Conservation (phyloP, 148 eudicot species). For the Heliosperma pusillum region DNA sequence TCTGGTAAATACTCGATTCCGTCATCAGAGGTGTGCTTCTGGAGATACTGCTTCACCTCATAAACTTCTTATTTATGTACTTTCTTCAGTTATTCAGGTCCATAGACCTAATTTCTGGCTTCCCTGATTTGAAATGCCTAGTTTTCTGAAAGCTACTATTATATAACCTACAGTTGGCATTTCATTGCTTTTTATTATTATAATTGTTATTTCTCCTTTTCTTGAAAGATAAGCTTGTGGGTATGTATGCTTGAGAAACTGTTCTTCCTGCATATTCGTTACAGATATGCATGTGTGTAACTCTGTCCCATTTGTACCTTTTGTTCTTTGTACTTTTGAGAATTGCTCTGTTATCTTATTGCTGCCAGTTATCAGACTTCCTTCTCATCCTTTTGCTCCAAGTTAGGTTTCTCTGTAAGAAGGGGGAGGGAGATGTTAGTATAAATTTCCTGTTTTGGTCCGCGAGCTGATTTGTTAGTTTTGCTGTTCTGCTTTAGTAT, state of each 20-base stretch:
- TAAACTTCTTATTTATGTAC: not conserved
- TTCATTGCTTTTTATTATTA: not conserved
- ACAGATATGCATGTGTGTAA: not conserved
- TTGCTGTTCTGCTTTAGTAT: not conserved
- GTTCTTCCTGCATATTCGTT: not conserved
- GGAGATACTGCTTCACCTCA: not conserved
- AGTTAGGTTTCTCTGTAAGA: too few relatives aligned
- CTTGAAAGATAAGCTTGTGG: not conserved
- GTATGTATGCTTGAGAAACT: not conserved
- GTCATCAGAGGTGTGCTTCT: constrained; percentile 54
- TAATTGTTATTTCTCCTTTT: not conserved
- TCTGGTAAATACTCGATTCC: constrained; percentile 90
- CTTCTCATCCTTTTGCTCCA: too few relatives aligned
- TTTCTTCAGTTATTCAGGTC: not conserved
- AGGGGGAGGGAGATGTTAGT: too few relatives aligned
- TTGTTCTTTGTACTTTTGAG: too few relatives aligned
- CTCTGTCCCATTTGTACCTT: too few relatives aligned
- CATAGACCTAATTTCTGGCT: not conserved
- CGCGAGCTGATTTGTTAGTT: not conserved
- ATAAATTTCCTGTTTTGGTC: not conserved
- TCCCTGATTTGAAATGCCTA: constrained; percentile 2
- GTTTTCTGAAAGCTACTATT: not conserved
- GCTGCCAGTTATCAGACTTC: too few relatives aligned
- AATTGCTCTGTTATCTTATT: too few relatives aligned
- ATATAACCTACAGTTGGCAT: not conserved